phyloP scores from a whole-genome alignment of 2,329 filamentous ascomycete species.

The Pseudocercospora fuligena region DNA sequence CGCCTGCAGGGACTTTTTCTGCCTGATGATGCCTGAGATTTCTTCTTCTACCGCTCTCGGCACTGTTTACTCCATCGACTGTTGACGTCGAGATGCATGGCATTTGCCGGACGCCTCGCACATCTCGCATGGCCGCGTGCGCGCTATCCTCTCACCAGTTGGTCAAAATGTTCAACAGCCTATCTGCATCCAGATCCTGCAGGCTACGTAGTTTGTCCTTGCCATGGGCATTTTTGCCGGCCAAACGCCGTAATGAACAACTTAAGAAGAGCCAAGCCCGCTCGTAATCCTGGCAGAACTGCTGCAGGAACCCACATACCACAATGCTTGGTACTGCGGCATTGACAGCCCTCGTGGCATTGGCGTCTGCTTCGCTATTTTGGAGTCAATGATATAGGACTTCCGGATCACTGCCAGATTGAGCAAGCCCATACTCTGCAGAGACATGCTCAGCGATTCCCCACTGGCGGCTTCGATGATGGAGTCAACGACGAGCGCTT shows the following conservation, averaged over 20 bases:
- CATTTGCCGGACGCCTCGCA: no score
- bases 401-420: slow-evolving; percentile 61
- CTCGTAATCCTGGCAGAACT: not conserved
- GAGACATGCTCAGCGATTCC: slow-evolving; percentile 60
- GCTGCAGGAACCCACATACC: not conserved
- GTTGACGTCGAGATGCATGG: no score
- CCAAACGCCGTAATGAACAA: not conserved
- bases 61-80: no score
- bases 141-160: no score
- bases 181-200: not conserved
- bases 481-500: slow-evolving; percentile 56
- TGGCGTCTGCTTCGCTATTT: slow-evolving; percentile 41
- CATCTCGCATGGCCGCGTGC: no score
- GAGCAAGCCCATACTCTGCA: slow-evolving; percentile 61
- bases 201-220: not conserved
- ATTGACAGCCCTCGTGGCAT: not conserved
- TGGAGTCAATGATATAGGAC: slow-evolving; percentile 53
- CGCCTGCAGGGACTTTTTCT: not conserved
- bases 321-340: not conserved
- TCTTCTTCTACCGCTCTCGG: no score
- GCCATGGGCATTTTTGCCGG: not conserved
- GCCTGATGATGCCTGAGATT: not conserved
- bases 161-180: no score
- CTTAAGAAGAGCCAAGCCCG: slow-evolving; percentile 3
- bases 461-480: slow-evolving; percentile 53